Evolutionary conservation across 108 stramenopile species (phyloP).

Genomic region (Poteriospumella lacustris): DNA sequence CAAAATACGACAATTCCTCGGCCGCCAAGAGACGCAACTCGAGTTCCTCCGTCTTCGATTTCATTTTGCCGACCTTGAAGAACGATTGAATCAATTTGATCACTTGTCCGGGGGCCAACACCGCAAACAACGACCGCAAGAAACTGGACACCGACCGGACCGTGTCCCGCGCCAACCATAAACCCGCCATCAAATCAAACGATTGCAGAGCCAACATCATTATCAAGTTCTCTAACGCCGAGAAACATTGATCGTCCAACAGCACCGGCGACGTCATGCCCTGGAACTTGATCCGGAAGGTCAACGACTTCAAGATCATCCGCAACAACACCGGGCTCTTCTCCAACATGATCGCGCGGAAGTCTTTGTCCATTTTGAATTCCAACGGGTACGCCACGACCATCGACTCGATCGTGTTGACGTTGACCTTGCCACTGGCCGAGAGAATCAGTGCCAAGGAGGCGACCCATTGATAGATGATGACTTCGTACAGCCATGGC

Average conservation of each 20-base stretch:
- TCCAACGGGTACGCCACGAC: not conserved
- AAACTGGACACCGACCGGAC: not conserved
- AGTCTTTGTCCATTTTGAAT: not conserved
- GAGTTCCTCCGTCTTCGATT: not conserved
- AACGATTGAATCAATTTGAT: not conserved
- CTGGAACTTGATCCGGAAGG: not conserved
- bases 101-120: conserved; percentile 13
- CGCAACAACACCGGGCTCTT: not conserved
- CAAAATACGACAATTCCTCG: not conserved
- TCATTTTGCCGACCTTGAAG: not conserved
- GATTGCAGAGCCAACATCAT: not conserved
- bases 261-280: not conserved
- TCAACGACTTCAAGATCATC: conserved; percentile 11
- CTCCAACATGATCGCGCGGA: not conserved
- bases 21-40: not conserved
- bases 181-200: not conserved
- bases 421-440: not conserved
- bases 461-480: conserved; percentile 13
- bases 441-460: not conserved
- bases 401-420: not conserved
- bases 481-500: conserved; percentile 20
- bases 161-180: not conserved
- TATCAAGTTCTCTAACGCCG: not conserved
- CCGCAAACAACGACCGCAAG: not conserved
- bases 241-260: not conserved